These are phyloP conservation scores for Zygoascus tannicola DNA, from an alignment of 805 yeast genomes.

Conservation along the genomic window DNA sequence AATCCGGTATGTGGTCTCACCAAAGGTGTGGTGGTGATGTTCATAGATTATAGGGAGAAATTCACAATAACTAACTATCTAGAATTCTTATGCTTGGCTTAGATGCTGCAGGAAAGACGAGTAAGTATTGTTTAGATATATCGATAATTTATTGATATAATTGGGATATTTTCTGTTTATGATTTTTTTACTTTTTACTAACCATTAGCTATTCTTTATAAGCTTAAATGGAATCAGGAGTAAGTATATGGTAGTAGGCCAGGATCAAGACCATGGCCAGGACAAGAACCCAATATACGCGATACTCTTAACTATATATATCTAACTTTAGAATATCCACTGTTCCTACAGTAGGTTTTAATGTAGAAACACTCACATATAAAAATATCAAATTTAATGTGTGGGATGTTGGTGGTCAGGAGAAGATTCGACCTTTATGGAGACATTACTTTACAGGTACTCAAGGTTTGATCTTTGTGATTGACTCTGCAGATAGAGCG, in stretches of 20 bases:
- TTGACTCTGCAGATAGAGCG: conserved; percentile 67
- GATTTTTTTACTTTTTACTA: not conserved
- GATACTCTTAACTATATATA: too few species aligned
- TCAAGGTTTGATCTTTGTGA: conserved; percentile 82
- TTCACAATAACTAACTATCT: conserved; percentile 7
- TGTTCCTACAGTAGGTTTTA: conserved; percentile 91
- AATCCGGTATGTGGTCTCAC: conserved; percentile 29
- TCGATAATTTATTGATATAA: too few species aligned
- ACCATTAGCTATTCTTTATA: conserved; percentile 59
- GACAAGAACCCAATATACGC: too few species aligned
- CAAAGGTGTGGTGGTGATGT: not conserved
- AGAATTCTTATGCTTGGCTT: conserved; percentile 83
- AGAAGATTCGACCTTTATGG: conserved; percentile 97
- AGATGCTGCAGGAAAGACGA: conserved; percentile 89
- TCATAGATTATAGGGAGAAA: not conserved
- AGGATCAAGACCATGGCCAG: too few species aligned
- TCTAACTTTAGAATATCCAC: conserved; percentile 47
- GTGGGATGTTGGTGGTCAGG: conserved; percentile 99
- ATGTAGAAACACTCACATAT: conserved; percentile 78
- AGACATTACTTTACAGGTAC: conserved; percentile 93
- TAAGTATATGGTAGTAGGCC: too few species aligned
- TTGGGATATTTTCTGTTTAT: too few species aligned
- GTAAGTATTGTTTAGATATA: conserved; percentile 6
- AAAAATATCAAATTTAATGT: conserved; percentile 86
- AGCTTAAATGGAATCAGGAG: conserved; percentile 61